Evolutionary conservation across 83 land plant genomes (phyloP).

Genomic region (Diphasiastrum complanatum): DNA sequence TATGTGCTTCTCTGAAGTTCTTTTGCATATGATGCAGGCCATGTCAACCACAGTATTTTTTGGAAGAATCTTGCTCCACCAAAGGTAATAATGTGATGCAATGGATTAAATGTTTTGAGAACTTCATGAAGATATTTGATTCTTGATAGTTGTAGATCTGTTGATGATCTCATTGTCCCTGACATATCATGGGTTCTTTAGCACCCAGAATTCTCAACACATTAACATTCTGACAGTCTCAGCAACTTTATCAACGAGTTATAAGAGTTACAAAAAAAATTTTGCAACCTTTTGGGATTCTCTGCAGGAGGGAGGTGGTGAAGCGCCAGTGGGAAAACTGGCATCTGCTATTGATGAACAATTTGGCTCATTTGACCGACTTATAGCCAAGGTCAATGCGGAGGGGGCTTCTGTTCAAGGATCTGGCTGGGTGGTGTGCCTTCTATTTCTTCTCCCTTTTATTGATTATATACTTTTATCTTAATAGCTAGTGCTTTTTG

Average conservation of each 20-base stretch:
- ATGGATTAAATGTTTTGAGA: too few species aligned
- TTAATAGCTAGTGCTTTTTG: neutral
- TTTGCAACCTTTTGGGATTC: too few species aligned
- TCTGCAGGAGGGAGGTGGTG: conserved; percentile 3
- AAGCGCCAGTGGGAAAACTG: conserved; percentile 6
- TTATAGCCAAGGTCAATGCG: conserved; percentile 1
- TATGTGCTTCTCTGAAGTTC: neutral
- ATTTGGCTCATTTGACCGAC: conserved; percentile 1
- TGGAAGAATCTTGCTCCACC: conserved; percentile 7
- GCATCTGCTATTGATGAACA: neutral
- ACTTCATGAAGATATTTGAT: too few species aligned
- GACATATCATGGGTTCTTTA: neutral
- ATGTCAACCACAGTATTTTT: conserved; percentile 1
- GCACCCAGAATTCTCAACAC: neutral
- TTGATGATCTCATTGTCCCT: neutral
- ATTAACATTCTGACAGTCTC: too few species aligned
- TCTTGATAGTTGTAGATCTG: too few species aligned
- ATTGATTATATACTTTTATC: too few species aligned
- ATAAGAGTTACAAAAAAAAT: too few species aligned
- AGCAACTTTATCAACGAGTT: too few species aligned
- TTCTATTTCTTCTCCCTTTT: neutral
- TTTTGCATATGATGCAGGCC: neutral
- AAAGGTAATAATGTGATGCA: conserved; percentile 8
- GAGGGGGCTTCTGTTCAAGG: conserved; percentile 6
- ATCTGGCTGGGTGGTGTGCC: conserved; percentile 9